Conservation (phyloP, 2,329 filamentous ascomycete species). For the Penicillium rolfsii region DNA sequence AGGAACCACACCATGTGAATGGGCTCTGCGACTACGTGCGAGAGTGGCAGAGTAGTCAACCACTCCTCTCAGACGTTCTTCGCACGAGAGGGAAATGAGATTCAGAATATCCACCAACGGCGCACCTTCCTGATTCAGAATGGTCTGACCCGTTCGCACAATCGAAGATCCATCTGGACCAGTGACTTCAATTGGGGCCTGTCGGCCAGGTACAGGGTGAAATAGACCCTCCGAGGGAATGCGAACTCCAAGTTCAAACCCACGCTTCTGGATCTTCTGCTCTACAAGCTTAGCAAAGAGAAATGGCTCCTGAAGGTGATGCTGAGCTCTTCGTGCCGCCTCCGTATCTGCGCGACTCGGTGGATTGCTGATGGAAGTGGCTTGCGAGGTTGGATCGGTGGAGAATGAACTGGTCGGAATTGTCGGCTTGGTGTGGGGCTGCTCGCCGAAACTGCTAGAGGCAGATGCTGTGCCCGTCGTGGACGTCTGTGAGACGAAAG, state of each 20-base stretch:
- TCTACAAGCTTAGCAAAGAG: conserved; percentile 64
- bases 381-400: conserved; percentile 68
- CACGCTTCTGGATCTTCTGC: conserved; percentile 59
- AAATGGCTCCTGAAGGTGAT: conserved; percentile 75
- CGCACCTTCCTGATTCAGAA: conserved; percentile 69
- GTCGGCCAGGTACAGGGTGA: conserved; percentile 48
- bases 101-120: conserved; percentile 80
- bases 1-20: conserved; percentile 78
- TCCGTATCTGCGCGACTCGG: conserved; percentile 65
- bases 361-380: conserved; percentile 66
- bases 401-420: conserved; percentile 64
- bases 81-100: conserved; percentile 78
- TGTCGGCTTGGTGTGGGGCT: conserved; percentile 56
- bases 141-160: conserved; percentile 67
- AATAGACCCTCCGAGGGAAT: conserved; percentile 62
- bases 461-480: conserved; percentile 47
- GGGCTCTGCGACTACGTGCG: conserved; percentile 71
- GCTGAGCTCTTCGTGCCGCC: conserved; percentile 64
- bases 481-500: conserved; percentile 47
- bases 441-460: conserved; percentile 54
- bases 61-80: conserved; percentile 74
- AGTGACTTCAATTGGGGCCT: conserved; percentile 53
- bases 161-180: conserved; percentile 67
- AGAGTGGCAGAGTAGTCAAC: conserved; percentile 76
- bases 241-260: conserved; percentile 61